These are phyloP conservation scores for Rhododendron mucronatum DNA, from an alignment of 148 eudicot species.

Conservation along the genomic window DNA sequence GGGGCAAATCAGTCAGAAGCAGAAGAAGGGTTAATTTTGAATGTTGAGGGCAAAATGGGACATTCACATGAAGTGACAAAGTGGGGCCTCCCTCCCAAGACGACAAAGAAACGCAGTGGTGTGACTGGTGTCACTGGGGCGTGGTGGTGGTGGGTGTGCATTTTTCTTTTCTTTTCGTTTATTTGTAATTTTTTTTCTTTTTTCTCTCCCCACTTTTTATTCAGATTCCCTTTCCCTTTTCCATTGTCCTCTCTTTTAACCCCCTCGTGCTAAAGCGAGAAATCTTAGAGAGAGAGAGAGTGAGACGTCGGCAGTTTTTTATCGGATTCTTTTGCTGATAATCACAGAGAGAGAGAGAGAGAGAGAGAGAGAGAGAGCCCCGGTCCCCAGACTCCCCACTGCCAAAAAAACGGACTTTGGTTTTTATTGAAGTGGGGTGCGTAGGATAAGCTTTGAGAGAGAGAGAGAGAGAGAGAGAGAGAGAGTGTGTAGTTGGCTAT, in stretches of 20 bases:
- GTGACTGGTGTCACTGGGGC: background rate
- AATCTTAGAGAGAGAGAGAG: conserved; percentile 2
- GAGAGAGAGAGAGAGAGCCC: conserved; percentile 12
- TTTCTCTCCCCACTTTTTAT: background rate
- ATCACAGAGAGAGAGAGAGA: conserved; percentile 16
- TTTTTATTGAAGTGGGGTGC: conserved; percentile 4
- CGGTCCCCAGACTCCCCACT: background rate
- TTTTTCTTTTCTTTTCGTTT: background rate
- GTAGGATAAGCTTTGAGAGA: conserved; percentile 5
- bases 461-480: background rate
- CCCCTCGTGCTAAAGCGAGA: conserved; percentile 7
- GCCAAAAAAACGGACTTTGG: background rate
- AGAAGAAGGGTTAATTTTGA: background rate
- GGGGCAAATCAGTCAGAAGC: background rate
- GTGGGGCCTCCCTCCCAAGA: background rate
- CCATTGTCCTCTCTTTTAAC: background rate
- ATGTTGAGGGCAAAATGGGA: conserved; percentile 7
- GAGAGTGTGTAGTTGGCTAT: background rate
- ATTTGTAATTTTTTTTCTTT: too few species aligned
- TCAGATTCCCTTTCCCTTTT: conserved; percentile 8
- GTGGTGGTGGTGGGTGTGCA: background rate
- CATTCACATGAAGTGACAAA: background rate
- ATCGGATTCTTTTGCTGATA: conserved; percentile 18
- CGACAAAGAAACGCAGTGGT: conserved; percentile 4
- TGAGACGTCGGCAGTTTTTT: conserved; percentile 8